These are phyloP conservation scores for Aspergillus funiculosus DNA, from an alignment of 495 filamentous ascomycete genomes.

Conservation along the genomic window DNA sequence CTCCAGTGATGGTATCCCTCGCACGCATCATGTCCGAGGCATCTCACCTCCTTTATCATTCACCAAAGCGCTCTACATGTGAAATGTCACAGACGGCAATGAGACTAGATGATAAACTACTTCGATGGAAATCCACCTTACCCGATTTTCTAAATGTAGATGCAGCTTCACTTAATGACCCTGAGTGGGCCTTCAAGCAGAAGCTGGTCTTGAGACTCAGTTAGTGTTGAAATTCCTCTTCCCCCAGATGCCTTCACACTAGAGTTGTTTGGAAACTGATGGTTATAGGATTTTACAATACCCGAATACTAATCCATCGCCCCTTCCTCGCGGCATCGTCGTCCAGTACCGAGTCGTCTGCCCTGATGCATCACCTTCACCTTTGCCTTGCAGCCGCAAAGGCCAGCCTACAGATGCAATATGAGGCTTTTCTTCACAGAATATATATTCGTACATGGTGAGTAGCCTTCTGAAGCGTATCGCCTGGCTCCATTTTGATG, in stretches of 20 bases:
- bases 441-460: constrained; percentile 29
- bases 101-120: constrained; percentile 17
- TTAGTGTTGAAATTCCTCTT: neutral
- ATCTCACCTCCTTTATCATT: constrained; percentile 27
- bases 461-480: neutral
- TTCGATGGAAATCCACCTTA: constrained; percentile 19
- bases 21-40: constrained; percentile 26
- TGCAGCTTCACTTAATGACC: constrained; percentile 19
- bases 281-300: constrained; percentile 25
- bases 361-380: constrained; percentile 17
- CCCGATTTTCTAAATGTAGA: constrained; percentile 19
- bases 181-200: constrained; percentile 29
- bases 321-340: constrained; percentile 23
- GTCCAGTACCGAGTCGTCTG: constrained; percentile 7
- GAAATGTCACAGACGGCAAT: constrained; percentile 24
- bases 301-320: constrained; percentile 23
- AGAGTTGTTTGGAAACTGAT: neutral
- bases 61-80: constrained; percentile 14
- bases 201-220: constrained; percentile 23
- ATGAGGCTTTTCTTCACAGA: constrained; percentile 26
- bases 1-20: constrained; percentile 24
- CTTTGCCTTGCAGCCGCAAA: constrained; percentile 21
- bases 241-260: neutral
- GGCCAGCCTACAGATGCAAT: constrained; percentile 26
- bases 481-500: neutral